Evolutionary conservation across 306 rosid genomes (phyloP).

Genomic region (Fragaria nilgerrensis): DNA sequence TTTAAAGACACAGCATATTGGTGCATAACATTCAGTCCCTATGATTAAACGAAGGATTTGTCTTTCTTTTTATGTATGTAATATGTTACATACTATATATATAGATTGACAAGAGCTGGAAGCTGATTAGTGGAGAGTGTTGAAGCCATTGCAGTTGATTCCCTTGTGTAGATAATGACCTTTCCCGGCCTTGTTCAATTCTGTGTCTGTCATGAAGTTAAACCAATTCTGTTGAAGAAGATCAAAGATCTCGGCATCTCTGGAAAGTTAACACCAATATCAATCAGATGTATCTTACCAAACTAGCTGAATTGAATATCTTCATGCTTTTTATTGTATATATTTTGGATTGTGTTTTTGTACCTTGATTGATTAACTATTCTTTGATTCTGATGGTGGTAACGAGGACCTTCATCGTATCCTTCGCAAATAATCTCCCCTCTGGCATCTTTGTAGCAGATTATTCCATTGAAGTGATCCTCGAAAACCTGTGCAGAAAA

Average conservation of each 20-base stretch:
- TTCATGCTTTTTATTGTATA: background rate
- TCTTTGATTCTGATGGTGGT: constrained; percentile 46
- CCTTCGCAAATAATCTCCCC: constrained; percentile 92
- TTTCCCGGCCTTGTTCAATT: constrained; percentile 42
- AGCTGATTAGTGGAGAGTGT: constrained; percentile 38
- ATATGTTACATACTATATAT: constrained; percentile 6
- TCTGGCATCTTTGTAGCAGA: constrained; percentile 75
- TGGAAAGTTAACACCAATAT: background rate
- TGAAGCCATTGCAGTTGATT: constrained; percentile 58
- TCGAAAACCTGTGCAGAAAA: constrained; percentile 62
- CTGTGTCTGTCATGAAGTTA: constrained; percentile 54
- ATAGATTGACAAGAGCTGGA: constrained; percentile 25
- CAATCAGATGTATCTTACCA: constrained; percentile 9
- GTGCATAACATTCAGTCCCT: constrained; percentile 3
- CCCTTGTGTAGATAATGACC: constrained; percentile 52
- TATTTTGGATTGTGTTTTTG: background rate
- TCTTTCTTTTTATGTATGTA: background rate
- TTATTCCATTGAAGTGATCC: constrained; percentile 67
- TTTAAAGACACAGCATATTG: background rate
- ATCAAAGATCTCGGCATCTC: constrained; percentile 63
- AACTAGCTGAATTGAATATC: background rate
- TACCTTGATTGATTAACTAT: constrained; percentile 49
- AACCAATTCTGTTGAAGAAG: constrained; percentile 58
- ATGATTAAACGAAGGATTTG: background rate
- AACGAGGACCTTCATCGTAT: constrained; percentile 83